Conservation (phyloP, 495 filamentous ascomycete species). For the Schizothecium vesticola region DNA sequence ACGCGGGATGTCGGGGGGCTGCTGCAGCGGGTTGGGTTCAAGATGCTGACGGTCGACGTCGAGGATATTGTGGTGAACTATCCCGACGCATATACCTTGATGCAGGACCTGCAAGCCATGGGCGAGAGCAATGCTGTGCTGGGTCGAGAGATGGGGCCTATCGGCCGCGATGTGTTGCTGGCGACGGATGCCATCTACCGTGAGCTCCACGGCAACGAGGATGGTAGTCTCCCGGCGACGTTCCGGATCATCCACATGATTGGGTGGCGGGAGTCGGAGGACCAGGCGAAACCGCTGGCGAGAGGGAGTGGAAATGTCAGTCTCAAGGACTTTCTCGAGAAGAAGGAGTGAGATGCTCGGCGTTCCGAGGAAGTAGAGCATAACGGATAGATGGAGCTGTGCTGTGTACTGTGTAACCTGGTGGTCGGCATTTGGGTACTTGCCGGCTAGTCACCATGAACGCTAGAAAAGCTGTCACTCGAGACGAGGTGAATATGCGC, state of each 20-base stretch:
- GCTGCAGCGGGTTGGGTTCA: slow-evolving; percentile 81
- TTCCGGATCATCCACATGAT: slow-evolving; percentile 95
- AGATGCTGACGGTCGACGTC: slow-evolving; percentile 92
- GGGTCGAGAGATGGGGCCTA: slow-evolving; percentile 66
- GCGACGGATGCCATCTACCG: slow-evolving; percentile 88
- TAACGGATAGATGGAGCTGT: background rate
- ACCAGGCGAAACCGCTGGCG: slow-evolving; percentile 70
- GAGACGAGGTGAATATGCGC: background rate
- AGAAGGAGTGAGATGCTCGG: slow-evolving; percentile 20
- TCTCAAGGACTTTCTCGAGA: slow-evolving; percentile 72
- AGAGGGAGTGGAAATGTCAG: slow-evolving; percentile 79
- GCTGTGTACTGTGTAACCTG: background rate
- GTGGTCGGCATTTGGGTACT: background rate
- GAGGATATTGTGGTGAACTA: slow-evolving; percentile 96
- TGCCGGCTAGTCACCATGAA: background rate
- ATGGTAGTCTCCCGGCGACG: slow-evolving; percentile 77
- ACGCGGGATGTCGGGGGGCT: slow-evolving; percentile 87
- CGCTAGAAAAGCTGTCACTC: background rate
- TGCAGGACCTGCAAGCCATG: slow-evolving; percentile 92
- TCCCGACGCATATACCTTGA: slow-evolving; percentile 85
- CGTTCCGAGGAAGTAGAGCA: background rate
- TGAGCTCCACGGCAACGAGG: slow-evolving; percentile 66
- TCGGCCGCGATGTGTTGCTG: slow-evolving; percentile 77
- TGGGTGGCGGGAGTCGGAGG: slow-evolving; percentile 85
- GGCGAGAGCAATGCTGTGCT: slow-evolving; percentile 84